Evolutionary conservation across 164 flowering plant genomes (phyloP).

Genomic region (Magnolia officinalis): DNA sequence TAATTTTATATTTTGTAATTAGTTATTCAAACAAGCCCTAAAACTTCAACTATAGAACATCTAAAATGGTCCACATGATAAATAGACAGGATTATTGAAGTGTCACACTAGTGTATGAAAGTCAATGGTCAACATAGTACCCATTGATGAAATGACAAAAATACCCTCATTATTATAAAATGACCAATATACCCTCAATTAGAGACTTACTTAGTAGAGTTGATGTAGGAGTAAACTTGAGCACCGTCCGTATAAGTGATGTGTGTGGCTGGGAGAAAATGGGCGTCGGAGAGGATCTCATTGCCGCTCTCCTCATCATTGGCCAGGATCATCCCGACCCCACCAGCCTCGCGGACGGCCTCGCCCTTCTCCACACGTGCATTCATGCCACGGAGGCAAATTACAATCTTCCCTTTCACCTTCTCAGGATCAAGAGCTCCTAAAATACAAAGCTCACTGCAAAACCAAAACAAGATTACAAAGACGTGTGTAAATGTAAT

Average conservation of each 20-base stretch:
- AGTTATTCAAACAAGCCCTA: no score
- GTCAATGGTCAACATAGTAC: not conserved
- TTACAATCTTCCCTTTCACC: slow-evolving; percentile 58
- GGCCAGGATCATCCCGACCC: slow-evolving; percentile 51
- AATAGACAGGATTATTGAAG: not conserved
- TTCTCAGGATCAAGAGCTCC: slow-evolving; percentile 44
- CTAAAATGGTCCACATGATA: not conserved
- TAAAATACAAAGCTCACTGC: slow-evolving; percentile 13
- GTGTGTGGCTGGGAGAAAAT: slow-evolving; percentile 48
- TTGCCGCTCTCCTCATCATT: slow-evolving; percentile 33
- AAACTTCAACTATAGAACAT: no score
- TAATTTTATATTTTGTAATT: no score
- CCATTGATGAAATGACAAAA: not conserved
- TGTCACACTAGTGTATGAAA: not conserved
- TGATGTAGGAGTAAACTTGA: slow-evolving; percentile 37
- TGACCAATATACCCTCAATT: no score
- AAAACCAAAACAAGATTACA: not conserved
- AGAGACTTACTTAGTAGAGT: slow-evolving; percentile 34
- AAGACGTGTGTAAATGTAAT: no score
- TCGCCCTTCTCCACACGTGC: slow-evolving; percentile 44
- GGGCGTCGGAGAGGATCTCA: slow-evolving; percentile 36
- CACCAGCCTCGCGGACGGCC: slow-evolving; percentile 43
- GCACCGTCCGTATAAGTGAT: slow-evolving; percentile 37
- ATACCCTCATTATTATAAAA: not conserved
- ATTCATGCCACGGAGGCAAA: slow-evolving; percentile 45